phyloP scores from a whole-genome alignment of 768 basidiomycete species.

The Rhodotorula paludigena region DNA sequence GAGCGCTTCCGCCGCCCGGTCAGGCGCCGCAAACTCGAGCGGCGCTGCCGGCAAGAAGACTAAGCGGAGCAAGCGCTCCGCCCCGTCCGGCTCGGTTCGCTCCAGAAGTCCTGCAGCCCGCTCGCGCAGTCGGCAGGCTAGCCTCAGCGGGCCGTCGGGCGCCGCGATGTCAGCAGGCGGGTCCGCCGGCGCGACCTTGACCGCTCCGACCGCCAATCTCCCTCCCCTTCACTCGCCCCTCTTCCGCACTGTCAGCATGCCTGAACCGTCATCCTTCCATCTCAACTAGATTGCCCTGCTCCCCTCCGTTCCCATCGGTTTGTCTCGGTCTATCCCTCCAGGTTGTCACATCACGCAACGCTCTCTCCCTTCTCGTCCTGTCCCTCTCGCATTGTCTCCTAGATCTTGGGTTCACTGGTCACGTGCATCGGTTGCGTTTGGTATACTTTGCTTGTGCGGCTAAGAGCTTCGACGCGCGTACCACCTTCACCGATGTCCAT shows the following conservation, averaged over 20 bases:
- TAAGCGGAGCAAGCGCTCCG: conserved; percentile 10
- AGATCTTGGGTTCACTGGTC: too few species aligned
- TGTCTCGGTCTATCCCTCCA: too few species aligned
- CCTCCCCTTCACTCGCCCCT: conserved; percentile 21
- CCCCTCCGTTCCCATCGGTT: not conserved
- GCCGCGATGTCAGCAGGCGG: too few species aligned
- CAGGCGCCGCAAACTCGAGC: not conserved
- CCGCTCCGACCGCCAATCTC: conserved; percentile 17
- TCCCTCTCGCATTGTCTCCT: too few species aligned
- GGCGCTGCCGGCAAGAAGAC: conserved; percentile 1
- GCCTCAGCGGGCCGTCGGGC: not conserved
- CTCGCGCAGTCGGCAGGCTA: not conserved
- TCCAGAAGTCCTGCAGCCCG: not conserved
- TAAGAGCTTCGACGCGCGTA: too few species aligned
- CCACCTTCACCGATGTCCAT: too few species aligned
- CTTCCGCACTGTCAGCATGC: conserved; percentile 5
- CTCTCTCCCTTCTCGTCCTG: not conserved
- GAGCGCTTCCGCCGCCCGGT: not conserved
- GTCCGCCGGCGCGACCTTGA: too few species aligned
- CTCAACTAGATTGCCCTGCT: not conserved
- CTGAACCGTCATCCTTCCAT: not conserved
- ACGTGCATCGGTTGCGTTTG: too few species aligned
- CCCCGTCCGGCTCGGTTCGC: not conserved
- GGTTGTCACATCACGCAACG: not conserved
- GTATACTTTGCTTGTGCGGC: too few species aligned